Conservation (phyloP, 345 rosid genomes). For the Mallotus nudiflorus region DNA sequence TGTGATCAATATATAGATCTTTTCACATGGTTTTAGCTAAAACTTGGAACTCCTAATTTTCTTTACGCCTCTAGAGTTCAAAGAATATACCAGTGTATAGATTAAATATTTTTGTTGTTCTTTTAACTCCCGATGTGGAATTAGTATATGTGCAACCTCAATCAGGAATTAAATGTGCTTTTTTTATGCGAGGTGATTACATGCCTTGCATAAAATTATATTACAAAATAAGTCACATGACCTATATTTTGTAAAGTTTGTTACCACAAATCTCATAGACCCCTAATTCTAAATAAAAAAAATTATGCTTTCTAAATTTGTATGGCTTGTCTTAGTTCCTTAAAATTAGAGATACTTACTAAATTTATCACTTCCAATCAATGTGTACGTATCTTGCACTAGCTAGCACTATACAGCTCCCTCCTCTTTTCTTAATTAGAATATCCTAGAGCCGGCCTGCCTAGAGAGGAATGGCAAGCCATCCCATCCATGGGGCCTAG, state of each 20-base stretch:
- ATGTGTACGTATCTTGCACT: constrained; percentile 1
- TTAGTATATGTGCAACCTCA: background rate
- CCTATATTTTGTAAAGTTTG: background rate
- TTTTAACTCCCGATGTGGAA: background rate
- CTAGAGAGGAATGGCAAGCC: no score
- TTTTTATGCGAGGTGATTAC: background rate
- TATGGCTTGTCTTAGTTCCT: background rate
- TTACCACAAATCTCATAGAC: background rate
- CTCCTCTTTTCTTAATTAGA: no score
- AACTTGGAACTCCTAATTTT: no score
- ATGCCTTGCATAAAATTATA: background rate
- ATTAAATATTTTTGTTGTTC: background rate
- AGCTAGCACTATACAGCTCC: background rate
- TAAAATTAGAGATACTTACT: background rate
- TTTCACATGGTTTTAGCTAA: background rate
- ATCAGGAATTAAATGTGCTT: background rate
- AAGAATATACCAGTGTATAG: background rate
- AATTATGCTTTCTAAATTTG: background rate
- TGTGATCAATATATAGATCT: background rate
- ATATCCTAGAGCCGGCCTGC: no score
- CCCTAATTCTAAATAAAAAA: background rate
- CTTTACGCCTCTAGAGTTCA: background rate
- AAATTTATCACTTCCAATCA: background rate
- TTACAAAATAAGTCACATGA: background rate
- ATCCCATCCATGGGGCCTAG: no score